Percentiles rank a stretch among this genome's conserved stretches.
phyloP scores from a whole-genome alignment of 2,329 filamentous ascomycete species.

The Ophiosphaerella herpotricha region DNA sequence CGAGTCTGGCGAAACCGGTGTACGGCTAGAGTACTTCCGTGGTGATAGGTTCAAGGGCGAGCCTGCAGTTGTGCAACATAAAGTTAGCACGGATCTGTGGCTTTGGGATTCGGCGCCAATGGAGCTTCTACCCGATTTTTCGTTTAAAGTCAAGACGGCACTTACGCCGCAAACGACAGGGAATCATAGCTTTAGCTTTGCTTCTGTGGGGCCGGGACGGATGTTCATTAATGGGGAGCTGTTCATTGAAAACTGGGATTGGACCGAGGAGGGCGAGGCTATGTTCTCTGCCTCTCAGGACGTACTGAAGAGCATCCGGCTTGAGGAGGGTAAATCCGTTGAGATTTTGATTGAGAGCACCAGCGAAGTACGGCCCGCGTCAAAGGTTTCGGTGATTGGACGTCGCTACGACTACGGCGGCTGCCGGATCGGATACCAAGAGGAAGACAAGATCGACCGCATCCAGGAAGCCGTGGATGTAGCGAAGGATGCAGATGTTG shows the following conservation, averaged over 20 bases:
- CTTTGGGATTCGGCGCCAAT: slow-evolving; percentile 71
- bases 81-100: slow-evolving; percentile 69
- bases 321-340: slow-evolving; percentile 63
- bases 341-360: slow-evolving; percentile 69
- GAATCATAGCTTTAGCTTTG: slow-evolving; percentile 69
- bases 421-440: slow-evolving; percentile 72
- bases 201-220: slow-evolving; percentile 67
- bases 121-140: slow-evolving; percentile 66
- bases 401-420: slow-evolving; percentile 71
- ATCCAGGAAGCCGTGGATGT: slow-evolving; percentile 64
- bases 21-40: slow-evolving; percentile 67
- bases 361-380: slow-evolving; percentile 66
- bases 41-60: slow-evolving; percentile 66
- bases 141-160: slow-evolving; percentile 64
- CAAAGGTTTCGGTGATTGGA: slow-evolving; percentile 62
- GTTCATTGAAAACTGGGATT: slow-evolving; percentile 69
- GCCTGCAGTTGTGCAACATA: slow-evolving; percentile 62
- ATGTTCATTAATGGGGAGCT: slow-evolving; percentile 65
- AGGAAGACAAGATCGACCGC: slow-evolving; percentile 66
- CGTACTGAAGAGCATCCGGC: slow-evolving; percentile 63
- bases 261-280: slow-evolving; percentile 70
- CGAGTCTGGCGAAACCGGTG: slow-evolving; percentile 62
- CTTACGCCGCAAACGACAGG: slow-evolving; percentile 64
- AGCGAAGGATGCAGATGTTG: slow-evolving; percentile 73
- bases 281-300: slow-evolving; percentile 73